These are phyloP conservation scores for Aspergillus latus DNA, from an alignment of 2,329 filamentous ascomycete species.

Conservation along the genomic window DNA sequence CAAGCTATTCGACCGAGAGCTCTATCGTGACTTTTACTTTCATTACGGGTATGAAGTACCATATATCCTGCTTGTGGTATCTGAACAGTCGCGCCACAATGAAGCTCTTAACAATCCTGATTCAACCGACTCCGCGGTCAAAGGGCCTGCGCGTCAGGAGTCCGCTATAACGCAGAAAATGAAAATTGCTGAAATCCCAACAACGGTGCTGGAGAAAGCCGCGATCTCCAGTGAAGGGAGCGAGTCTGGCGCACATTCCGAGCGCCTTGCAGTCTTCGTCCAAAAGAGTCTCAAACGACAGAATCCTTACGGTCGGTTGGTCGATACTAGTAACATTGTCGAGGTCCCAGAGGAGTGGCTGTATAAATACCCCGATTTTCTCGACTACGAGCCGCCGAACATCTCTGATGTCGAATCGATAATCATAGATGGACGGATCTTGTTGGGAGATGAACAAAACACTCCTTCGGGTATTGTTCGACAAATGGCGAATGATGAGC, in stretches of 20 bases:
- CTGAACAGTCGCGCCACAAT: not conserved
- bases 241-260: not conserved
- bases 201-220: not conserved
- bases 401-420: not conserved
- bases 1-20: constrained; percentile 17
- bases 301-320: constrained; percentile 18
- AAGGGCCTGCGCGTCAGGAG: not conserved
- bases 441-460: not conserved
- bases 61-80: constrained; percentile 15
- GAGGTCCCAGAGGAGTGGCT: constrained; percentile 22
- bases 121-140: no score
- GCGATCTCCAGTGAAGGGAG: not conserved
- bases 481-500: not conserved
- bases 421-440: not conserved
- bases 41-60: constrained; percentile 20
- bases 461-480: not conserved
- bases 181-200: not conserved
- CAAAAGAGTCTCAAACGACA: constrained; percentile 17
- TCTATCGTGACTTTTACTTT: constrained; percentile 21
- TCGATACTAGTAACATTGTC: constrained; percentile 20
- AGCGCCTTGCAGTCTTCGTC: constrained; percentile 8
- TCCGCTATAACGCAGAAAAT: not conserved
- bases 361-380: constrained; percentile 18
- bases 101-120: not conserved
- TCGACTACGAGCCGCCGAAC: constrained; percentile 2